A percentile compares a stretch with the other conserved stretches of the same genome.
Conservation (phyloP, 1,284 basidiomycete genomes). For the Trametes pubescens region DNA sequence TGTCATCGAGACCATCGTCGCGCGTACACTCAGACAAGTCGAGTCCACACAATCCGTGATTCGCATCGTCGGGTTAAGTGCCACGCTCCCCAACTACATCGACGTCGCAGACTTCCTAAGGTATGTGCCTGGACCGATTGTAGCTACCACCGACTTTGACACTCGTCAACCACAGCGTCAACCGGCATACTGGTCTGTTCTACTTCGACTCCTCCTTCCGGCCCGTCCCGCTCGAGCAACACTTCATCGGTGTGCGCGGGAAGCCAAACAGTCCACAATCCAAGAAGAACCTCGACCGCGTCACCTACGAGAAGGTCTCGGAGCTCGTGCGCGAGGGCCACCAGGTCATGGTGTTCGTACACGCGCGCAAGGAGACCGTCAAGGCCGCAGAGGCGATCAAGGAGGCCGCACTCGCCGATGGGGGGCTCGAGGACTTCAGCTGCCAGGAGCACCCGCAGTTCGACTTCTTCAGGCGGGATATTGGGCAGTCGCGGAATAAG, state of each 20-base stretch:
- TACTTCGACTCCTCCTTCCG: conserved; percentile 99
- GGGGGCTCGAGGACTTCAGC: conserved; percentile 79
- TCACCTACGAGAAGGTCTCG: conserved; percentile 91
- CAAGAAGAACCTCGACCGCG: conserved; percentile 90
- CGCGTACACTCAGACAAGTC: conserved; percentile 94
- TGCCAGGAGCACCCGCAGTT: conserved; percentile 84
- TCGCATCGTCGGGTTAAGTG: conserved; percentile 98
- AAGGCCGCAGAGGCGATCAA: conserved; percentile 89
- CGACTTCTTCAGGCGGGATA: conserved; percentile 78
- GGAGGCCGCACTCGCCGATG: conserved; percentile 83
- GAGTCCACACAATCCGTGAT: conserved; percentile 98
- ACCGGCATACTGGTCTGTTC: conserved; percentile 91
- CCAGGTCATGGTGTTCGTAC: conserved; percentile 99
- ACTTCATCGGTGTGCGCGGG: conserved; percentile 96
- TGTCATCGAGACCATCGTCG: conserved; percentile 98
- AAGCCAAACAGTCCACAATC: conserved; percentile 81
- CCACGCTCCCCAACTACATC: conserved; percentile 96
- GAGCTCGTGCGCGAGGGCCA: conserved; percentile 89
- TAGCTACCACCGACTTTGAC: background rate
- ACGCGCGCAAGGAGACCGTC: conserved; percentile 98
- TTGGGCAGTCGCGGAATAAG: conserved; percentile 88
- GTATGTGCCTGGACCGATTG: conserved; percentile 47
- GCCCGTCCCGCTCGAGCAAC: conserved; percentile 97
- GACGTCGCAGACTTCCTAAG: conserved; percentile 97
- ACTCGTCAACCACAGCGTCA: conserved; percentile 66